Evolutionary conservation across 805 yeast species (phyloP), one percentile per base, ranked within the genome.

Genomic region (Teunomyces tritomae): DNA sequence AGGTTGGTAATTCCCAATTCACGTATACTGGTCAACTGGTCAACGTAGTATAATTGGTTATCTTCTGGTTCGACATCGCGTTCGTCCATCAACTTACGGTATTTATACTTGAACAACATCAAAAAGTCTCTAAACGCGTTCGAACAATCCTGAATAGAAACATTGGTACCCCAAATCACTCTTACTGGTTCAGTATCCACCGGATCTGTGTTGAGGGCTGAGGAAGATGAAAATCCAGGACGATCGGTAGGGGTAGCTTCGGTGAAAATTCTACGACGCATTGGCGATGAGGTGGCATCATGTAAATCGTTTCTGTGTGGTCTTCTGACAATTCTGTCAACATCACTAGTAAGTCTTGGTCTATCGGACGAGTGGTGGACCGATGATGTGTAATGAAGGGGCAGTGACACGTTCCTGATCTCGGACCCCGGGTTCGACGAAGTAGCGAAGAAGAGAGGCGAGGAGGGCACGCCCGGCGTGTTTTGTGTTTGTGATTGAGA

Each of bases 81-180:
- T 43, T 67, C 70, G 40, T 79, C 84, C 50, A 75, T 63, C 5
- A 63, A 60, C 56, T 79, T 80, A 50, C 97, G 78, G 66, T 87
- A 83, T 59, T 84, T 86, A 68, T 78, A 71, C 63, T 89, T 87
- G 74, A 90, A 94, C 24, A 85, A 80, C 84, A 87, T 84, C 57
- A 94, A 70, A 56, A 94, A 94, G 53, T 84, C 84, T 54, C 95
- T 77, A 70, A 94, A 92, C 44, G 80, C 77, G 55, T 82, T 85
- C 33, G 87, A 79, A 57, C 94, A 85, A 61, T 94, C 97, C 60
- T 83, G 88, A 60, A 94, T 91, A 42, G 95, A 86, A 26, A 94
- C 96, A 62, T 92, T 90, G 1, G 99, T 94, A 68, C 99, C 99
- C 99, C 99, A 94, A 60, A 94, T 92, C 46, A 94, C 96, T 59